phyloP scores from a whole-genome alignment of 2,329 filamentous ascomycete genomes.

The Ophiocordyceps camponoti-floridani region DNA sequence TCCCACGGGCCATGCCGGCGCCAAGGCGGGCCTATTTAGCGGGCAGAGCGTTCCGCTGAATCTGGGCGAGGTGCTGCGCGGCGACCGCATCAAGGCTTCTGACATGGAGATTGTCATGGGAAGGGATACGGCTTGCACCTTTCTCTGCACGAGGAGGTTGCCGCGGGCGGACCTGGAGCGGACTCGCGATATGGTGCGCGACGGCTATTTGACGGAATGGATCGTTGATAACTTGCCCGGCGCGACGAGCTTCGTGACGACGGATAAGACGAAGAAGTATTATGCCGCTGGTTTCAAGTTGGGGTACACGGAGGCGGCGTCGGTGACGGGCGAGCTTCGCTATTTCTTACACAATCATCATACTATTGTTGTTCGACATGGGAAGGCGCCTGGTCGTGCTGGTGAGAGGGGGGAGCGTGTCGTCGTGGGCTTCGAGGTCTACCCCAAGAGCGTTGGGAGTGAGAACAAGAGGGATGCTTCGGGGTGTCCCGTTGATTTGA shows the following conservation, averaged over 20 bases:
- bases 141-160: conserved; percentile 54
- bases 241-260: conserved; percentile 73
- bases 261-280: conserved; percentile 71
- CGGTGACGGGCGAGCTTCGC: conserved; percentile 37
- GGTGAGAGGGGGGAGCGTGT: conserved; percentile 58
- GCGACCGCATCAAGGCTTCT: conserved; percentile 69
- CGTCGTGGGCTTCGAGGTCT: conserved; percentile 79
- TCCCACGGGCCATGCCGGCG: conserved; percentile 47
- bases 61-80: conserved; percentile 70
- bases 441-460: conserved; percentile 62
- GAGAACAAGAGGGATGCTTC: conserved; percentile 37
- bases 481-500: conserved; percentile 52
- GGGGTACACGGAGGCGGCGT: conserved; percentile 53
- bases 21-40: conserved; percentile 51
- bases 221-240: conserved; percentile 84
- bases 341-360: conserved; percentile 80
- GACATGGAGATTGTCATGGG: conserved; percentile 70
- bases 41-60: conserved; percentile 68
- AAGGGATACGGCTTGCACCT: conserved; percentile 52
- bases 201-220: conserved; percentile 82
- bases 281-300: conserved; percentile 84
- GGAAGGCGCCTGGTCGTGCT: conserved; percentile 48
- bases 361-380: conserved; percentile 66
- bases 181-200: conserved; percentile 53
- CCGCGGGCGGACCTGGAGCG: conserved; percentile 45